These are phyloP conservation scores for Entoloma clypeatum DNA, from an alignment of 1,284 basidiomycete species.

Conservation along the genomic window DNA sequence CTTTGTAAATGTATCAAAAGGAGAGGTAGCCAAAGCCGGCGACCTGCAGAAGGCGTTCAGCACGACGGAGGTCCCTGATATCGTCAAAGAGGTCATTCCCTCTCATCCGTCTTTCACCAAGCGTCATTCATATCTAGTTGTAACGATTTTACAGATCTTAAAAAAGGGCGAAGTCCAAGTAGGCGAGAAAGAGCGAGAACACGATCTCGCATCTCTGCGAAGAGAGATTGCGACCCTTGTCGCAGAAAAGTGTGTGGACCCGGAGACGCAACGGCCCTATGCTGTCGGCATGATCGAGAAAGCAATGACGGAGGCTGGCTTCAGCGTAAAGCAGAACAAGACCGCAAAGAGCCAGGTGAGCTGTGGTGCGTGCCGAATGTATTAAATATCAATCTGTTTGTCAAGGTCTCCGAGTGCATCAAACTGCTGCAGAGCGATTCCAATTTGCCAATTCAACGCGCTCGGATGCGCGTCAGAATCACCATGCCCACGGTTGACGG, in stretches of 20 bases:
- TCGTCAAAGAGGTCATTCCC: conserved; percentile 73
- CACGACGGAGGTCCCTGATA: conserved; percentile 67
- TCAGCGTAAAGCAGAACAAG: conserved; percentile 85
- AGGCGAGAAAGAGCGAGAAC: conserved; percentile 93
- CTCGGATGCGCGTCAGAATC: conserved; percentile 88
- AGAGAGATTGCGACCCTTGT: conserved; percentile 94
- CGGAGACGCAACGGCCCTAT: conserved; percentile 83
- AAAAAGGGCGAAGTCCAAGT: conserved; percentile 97
- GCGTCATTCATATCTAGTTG: not conserved
- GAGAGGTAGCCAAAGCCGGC: conserved; percentile 84
- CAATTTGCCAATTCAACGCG: conserved; percentile 87
- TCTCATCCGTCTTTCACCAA: not conserved
- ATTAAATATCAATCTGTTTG: conserved; percentile 6
- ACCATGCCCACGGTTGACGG: conserved; percentile 75
- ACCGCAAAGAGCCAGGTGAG: conserved; percentile 87
- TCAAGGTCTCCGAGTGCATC: conserved; percentile 88
- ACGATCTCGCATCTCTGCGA: conserved; percentile 80
- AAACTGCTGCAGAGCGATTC: conserved; percentile 77
- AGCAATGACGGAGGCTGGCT: conserved; percentile 93
- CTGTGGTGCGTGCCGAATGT: not conserved
- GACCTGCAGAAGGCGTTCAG: conserved; percentile 93
- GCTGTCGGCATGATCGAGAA: conserved; percentile 97
- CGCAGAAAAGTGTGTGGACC: conserved; percentile 94
- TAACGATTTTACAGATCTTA: conserved; percentile 74
- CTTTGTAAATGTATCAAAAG: conserved; percentile 96